Conservation (phyloP, 75 land plant genomes). For the Cryptomeria japonica region DNA sequence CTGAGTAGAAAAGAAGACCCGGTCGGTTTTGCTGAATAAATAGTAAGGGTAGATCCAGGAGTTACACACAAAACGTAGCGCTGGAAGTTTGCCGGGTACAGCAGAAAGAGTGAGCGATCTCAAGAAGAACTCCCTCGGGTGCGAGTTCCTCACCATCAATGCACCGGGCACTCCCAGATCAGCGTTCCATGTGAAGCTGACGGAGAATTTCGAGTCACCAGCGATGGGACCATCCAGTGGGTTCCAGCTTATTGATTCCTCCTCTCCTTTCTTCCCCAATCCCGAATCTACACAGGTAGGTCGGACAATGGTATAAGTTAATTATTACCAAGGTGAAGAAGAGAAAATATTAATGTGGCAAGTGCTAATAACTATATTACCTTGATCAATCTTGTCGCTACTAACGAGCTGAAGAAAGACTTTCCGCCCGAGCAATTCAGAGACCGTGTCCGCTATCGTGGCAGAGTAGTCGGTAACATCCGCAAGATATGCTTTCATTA, state of each 20-base stretch:
- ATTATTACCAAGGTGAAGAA: neutral
- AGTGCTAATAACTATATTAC: neutral
- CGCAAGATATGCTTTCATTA: neutral
- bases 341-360: neutral
- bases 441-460: neutral
- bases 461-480: neutral
- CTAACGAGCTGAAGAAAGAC: neutral
- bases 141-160: conserved; percentile 22
- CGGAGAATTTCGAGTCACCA: neutral
- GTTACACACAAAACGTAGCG: conserved; percentile 22
- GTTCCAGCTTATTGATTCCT: conserved; percentile 6
- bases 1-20: conserved; percentile 34
- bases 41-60: conserved; percentile 31
- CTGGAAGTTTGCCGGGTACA: conserved; percentile 1
- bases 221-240: neutral
- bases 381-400: neutral
- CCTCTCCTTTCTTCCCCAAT: conserved; percentile 6
- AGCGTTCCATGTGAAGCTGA: conserved; percentile 15
- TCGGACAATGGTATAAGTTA: neutral
- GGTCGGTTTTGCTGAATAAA: neutral
- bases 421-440: neutral
- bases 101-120: conserved; percentile 21
- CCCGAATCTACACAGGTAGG: conserved; percentile 11
- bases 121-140: conserved; percentile 38
- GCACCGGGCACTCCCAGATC: conserved; percentile 36